Percentiles rank a stretch among this genome's conserved stretches.
Evolutionary conservation across 2,329 filamentous ascomycete genomes (phyloP).

Genomic region (Epichloe elymi): DNA sequence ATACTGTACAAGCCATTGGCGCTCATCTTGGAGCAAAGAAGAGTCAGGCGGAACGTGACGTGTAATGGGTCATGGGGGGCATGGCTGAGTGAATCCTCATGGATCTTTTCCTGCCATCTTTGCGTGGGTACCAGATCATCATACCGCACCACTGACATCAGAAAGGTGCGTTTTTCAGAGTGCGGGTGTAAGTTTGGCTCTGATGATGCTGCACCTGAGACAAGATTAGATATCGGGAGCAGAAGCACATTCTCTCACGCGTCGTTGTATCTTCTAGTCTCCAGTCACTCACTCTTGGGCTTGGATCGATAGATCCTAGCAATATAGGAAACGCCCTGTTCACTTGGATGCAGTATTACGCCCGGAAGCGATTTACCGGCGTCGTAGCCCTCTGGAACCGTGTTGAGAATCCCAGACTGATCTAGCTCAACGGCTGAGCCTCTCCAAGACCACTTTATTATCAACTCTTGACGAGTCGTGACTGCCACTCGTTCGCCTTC

Average conservation of each 20-base stretch:
- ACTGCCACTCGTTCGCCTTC: constrained; percentile 10
- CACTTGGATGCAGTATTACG: constrained; percentile 3
- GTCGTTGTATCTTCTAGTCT: background rate
- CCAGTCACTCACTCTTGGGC: background rate
- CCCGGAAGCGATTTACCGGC: background rate
- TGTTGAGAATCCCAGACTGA: background rate
- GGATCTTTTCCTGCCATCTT: background rate
- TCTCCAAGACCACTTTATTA: constrained; percentile 13
- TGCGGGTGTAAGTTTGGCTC: background rate
- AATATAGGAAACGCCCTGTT: background rate
- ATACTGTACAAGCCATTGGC: constrained; percentile 1
- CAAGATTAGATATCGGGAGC: background rate
- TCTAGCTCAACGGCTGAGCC: constrained; percentile 10
- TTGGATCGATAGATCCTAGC: background rate
- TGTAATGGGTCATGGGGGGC: background rate
- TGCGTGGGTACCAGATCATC: background rate
- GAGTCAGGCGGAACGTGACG: background rate
- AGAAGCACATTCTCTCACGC: too few relatives aligned
- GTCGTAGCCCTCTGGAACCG: background rate
- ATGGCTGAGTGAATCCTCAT: background rate
- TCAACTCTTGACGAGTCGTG: constrained; percentile 9
- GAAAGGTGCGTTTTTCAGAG: background rate
- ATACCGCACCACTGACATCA: constrained; percentile 3
- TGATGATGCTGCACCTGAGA: background rate
- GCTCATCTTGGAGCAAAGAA: constrained; percentile 2